Evolutionary conservation across 345 rosid species (phyloP).

Genomic region (Cardiospermum halicacabum): DNA sequence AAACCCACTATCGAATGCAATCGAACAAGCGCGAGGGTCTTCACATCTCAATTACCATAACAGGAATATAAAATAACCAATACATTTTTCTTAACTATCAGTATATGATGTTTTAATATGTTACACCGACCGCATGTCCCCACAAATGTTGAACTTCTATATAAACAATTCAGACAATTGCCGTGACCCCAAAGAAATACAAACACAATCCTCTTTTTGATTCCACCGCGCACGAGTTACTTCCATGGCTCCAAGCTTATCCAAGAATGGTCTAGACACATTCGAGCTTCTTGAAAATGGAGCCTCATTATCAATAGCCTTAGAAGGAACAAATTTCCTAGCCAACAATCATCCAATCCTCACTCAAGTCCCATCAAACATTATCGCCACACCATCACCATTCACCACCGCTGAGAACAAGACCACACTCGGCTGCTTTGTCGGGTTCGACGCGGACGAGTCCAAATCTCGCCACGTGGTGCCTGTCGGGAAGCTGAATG

Average conservation of each 20-base stretch:
- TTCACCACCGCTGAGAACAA: conserved; percentile 1
- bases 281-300: not conserved
- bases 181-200: not conserved
- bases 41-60: too few relatives aligned
- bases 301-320: not conserved
- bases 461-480: conserved; percentile 16
- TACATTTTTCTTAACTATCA: too few relatives aligned
- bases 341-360: conserved; percentile 25
- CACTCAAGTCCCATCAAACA: conserved; percentile 17
- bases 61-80: too few relatives aligned
- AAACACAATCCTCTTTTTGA: not conserved
- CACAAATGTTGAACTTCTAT: conserved; percentile 7
- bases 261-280: conserved; percentile 6
- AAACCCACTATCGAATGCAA: too few relatives aligned
- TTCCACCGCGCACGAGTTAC: not conserved
- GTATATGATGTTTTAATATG: too few relatives aligned
- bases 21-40: too few relatives aligned
- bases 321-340: conserved; percentile 19
- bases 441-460: conserved; percentile 27
- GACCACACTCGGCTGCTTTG: conserved; percentile 20
- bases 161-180: not conserved
- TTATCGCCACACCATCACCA: conserved; percentile 12
- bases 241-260: conserved; percentile 29
- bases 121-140: too few relatives aligned
- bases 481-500: conserved; percentile 24